These are phyloP conservation scores for Entamoeba histolytica DNA, from an alignment of 208 protist species.

Conservation along the genomic window DNA sequence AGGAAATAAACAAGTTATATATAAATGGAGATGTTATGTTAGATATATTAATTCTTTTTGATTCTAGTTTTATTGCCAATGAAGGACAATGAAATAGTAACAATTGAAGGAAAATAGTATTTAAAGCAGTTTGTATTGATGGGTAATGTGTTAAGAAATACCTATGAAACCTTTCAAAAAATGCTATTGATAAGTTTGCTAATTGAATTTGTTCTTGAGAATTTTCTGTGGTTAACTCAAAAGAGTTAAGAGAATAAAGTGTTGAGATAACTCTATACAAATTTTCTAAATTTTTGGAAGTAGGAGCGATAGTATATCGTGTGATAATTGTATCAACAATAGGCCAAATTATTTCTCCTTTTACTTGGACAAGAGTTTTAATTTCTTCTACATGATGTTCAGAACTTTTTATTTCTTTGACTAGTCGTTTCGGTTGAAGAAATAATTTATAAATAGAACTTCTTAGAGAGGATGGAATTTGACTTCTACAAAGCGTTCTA, in stretches of 20 bases:
- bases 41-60: background rate
- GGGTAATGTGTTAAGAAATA: background rate
- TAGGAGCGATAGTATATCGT: background rate
- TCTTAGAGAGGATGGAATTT: background rate
- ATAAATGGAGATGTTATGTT: background rate
- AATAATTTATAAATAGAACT: background rate
- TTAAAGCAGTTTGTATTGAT: background rate
- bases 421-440: background rate
- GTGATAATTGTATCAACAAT: background rate
- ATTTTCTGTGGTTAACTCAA: background rate
- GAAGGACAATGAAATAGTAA: background rate
- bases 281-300: background rate
- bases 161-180: background rate
- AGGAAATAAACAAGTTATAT: background rate
- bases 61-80: background rate
- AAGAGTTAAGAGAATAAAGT: background rate
- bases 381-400: background rate
- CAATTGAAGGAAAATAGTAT: background rate
- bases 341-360: background rate
- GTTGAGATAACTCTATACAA: background rate
- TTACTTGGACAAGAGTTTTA: background rate
- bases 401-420: background rate
- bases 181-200: background rate
- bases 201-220: background rate
- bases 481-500: background rate